phyloP scores from a whole-genome alignment of 768 basidiomycete genomes.

The Tricholoma saponaceum region DNA sequence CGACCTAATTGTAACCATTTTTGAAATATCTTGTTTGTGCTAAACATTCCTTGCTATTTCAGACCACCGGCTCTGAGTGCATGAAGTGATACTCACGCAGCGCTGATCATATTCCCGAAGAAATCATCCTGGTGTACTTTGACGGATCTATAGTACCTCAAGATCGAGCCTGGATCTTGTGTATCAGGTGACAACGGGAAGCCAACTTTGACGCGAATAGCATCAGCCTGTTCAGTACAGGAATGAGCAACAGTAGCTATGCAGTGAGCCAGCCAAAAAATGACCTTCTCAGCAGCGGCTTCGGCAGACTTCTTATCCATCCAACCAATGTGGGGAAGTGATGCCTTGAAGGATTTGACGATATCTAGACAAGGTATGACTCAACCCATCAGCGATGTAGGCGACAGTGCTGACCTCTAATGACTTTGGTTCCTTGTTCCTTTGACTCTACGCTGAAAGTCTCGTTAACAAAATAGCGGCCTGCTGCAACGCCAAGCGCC shows the following conservation, averaged over 20 bases:
- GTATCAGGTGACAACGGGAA: conserved; percentile 89
- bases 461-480: conserved; percentile 84
- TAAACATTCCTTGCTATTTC: conserved; percentile 18
- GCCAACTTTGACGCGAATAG: conserved; percentile 88
- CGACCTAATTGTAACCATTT: conserved; percentile 74
- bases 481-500: conserved; percentile 84
- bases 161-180: conserved; percentile 59
- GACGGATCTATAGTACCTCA: conserved; percentile 69
- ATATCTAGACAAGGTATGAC: conserved; percentile 49
- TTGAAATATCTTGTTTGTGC: conserved; percentile 57
- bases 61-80: neutral
- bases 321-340: conserved; percentile 76
- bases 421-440: conserved; percentile 77
- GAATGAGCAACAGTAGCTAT: conserved; percentile 2
- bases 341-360: conserved; percentile 76
- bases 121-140: conserved; percentile 65
- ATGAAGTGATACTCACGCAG: conserved; percentile 34
- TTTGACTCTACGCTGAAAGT: conserved; percentile 78
- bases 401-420: conserved; percentile 50
- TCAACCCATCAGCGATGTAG: neutral
- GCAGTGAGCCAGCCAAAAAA: conserved; percentile 3
- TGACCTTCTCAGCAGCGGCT: conserved; percentile 82
- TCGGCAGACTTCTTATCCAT: conserved; percentile 83
- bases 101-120: conserved; percentile 79
- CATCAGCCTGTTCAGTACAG: conserved; percentile 52